Percentiles rank a stretch among this genome's conserved stretches.
These are phyloP conservation scores for Phytophthora constricta DNA, from an alignment of 352 stramenopile species.

Conservation along the genomic window DNA sequence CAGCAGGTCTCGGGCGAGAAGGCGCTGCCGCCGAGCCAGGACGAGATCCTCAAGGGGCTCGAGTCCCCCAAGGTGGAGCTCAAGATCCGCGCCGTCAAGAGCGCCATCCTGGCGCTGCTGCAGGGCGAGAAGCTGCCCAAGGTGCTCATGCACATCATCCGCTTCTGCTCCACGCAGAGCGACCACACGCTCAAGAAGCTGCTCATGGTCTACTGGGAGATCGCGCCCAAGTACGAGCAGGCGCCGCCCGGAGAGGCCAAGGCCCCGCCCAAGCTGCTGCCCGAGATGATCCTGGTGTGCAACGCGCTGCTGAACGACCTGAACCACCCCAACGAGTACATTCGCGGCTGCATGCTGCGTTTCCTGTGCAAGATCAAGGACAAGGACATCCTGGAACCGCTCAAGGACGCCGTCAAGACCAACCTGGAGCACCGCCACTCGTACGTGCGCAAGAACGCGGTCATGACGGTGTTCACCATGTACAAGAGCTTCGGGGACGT, in stretches of 20 bases:
- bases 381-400: constrained; percentile 92
- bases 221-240: constrained; percentile 98
- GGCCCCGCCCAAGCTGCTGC: constrained; percentile 93
- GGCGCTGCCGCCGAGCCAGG: constrained; percentile 81
- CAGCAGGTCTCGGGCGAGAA: constrained; percentile 71
- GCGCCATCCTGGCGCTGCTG: constrained; percentile 97
- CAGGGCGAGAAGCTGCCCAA: constrained; percentile 98
- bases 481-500: constrained; percentile 95
- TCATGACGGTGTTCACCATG: constrained; percentile 98
- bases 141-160: constrained; percentile 99
- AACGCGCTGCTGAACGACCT: constrained; percentile 99
- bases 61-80: constrained; percentile 95
- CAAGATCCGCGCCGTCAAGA: constrained; percentile 98
- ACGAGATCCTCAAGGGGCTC: constrained; percentile 98
- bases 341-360: constrained; percentile 98
- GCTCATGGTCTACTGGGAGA: constrained; percentile 99
- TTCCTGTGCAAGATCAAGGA: constrained; percentile 99
- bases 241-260: constrained; percentile 38
- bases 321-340: constrained; percentile 99
- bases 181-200: constrained; percentile 99
- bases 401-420: constrained; percentile 93
- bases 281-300: constrained; percentile 99
- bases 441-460: constrained; percentile 99
- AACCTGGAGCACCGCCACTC: constrained; percentile 98
- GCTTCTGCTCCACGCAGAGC: constrained; percentile 99